These are phyloP conservation scores for Aegilops sharonensis DNA, from an alignment of 176 grass and related monocot species.

Conservation along the genomic window DNA sequence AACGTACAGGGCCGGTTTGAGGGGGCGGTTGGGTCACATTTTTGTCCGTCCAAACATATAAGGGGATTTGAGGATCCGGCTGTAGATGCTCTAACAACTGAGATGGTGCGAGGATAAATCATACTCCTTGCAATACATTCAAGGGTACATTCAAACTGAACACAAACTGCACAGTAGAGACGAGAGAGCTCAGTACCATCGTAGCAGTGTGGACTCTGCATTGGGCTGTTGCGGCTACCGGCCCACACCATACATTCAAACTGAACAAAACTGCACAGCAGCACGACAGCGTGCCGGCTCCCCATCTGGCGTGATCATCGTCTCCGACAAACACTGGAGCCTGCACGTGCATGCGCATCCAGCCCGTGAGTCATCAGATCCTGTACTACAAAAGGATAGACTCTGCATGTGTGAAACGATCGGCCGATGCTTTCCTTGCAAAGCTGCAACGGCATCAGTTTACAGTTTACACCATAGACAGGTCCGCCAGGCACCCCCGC, in stretches of 20 bases:
- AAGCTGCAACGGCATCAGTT: not conserved
- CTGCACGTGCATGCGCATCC: not conserved
- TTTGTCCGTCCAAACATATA: too few relatives aligned
- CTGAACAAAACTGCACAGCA: not conserved
- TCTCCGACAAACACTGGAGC: not conserved
- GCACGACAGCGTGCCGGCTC: not conserved
- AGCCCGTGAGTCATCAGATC: not conserved
- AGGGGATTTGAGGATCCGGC: too few relatives aligned
- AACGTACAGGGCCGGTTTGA: too few relatives aligned
- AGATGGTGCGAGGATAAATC: too few relatives aligned
- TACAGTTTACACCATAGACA: not conserved
- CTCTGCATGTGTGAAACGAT: not conserved
- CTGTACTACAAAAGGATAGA: not conserved
- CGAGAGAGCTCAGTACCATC: too few relatives aligned
- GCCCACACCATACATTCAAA: not conserved
- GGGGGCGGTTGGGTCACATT: too few relatives aligned
- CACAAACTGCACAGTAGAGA: too few relatives aligned
- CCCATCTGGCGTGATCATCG: not conserved
- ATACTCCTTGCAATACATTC: too few relatives aligned
- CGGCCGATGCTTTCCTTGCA: not conserved
- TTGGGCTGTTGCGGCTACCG: not conserved
- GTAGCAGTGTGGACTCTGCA: not conserved
- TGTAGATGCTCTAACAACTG: too few relatives aligned
- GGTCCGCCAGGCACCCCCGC: not conserved
- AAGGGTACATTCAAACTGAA: too few relatives aligned